Base-by-base conservation (phyloP, 805 yeast genomes). In the Ascoidea rubescens region DNA sequence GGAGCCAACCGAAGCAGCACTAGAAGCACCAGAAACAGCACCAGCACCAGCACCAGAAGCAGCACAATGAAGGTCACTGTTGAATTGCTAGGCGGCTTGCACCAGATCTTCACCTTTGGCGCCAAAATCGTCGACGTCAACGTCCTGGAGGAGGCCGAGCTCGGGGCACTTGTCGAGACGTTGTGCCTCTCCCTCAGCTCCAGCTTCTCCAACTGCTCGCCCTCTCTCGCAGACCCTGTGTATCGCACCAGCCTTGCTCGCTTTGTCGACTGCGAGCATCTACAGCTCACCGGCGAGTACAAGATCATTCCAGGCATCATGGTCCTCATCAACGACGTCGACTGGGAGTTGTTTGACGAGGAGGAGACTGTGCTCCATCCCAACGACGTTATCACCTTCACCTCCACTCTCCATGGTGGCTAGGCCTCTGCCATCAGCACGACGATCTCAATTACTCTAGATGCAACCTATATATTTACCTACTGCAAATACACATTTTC, bases 391-490 rank as follows among this genome's bases (percentile, higher is more conserved):
- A 75, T 91, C 45, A 80, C 95, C 2, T 91, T 91, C 61, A 91
- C 97, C 1, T 85, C 95, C 46, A 93, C 99, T 4, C 70, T 91
- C 55, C 99, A 91, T 60, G 99, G 99, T 4, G 99, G 99, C 48
- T 91, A 63, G 61, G 10, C 43, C 30, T 48, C 12, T 46, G 49
- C 8, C 48, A n/a, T 32, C 48, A 33, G 37, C 53, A 44, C 48
- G 52, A 51, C n/a, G 45, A 28, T 32, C 53, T 54, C 14, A 54
- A 50, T 47, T 58, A 58, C 32, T 59, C 62, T 44, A 56, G 46
- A 4, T 61, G 51, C 44, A 59, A 54, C 21, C 58, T 52, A 52
- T 43, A 14, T 43, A 14, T 14, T 43, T 3, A 43, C 16, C 16
- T 43, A 3, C 45, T 43, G 45, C 16, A n/a, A 43, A 14, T n/a